Evolutionary conservation across 164 flowering plant species (phyloP), one percentile per base, ranked within the genome.

Genomic region (Vitis rotundifolia): DNA sequence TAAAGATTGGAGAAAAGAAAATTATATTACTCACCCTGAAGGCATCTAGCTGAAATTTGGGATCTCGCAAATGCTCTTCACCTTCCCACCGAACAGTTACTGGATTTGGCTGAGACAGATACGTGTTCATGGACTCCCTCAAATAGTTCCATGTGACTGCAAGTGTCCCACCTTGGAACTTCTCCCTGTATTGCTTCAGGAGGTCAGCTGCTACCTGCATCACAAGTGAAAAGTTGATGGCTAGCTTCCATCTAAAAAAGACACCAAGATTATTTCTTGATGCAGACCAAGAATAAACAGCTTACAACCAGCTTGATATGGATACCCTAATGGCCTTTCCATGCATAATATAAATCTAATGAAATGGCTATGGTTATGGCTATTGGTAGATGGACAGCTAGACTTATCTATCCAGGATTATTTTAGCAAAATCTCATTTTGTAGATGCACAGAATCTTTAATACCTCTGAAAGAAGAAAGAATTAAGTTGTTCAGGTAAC

Each of bases 61-160:
- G 97, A 80, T 95, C 87, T 66, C 98, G 78, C 74, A 95, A 74
- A 79, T 95, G 99, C 53, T 90, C 93, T 84, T 72, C 90, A 73
- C 99, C 82, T 87, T 95, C 98, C 97, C 99, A 93, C 49, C 98
- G 81, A 62, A 90, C 77, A 62, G 97, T 95, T 50, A 95, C 97
- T 8, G 98, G 99, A 75, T 95, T 95, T 60, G 99, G 99, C 80
- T 87, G 97, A 68, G 98, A 86, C 22, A 95, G 87, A 76, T 93
- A 91, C 12, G 92, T 49, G 72, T 79, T 88, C 99, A 95, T 93
- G 67, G 99, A 95, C 49, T 95, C 93, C 73, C 89, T 84, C 75
- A 95, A 76, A 83, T 95, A 93, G 78, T 87, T 95, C 98, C 98
- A 95, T 37, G 99, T 93, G 66, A 88, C 94, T 7, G 94, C 61